Base-by-base conservation (phyloP, 2,329 filamentous ascomycete genomes). In the Microdochium paspali region DNA sequence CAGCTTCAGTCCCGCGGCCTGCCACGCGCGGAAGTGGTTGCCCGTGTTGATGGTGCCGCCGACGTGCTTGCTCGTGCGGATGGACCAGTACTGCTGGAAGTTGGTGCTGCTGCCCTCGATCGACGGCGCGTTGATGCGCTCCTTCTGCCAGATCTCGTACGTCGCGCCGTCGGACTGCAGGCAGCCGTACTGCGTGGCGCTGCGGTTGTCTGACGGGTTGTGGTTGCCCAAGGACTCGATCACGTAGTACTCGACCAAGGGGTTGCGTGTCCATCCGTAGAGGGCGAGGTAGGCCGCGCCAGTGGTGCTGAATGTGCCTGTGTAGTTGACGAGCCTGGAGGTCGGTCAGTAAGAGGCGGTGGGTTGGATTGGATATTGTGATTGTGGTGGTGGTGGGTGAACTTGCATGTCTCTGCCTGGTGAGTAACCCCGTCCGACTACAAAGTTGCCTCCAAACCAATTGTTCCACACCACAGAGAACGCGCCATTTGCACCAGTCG, bases 41-140 rank as follows among this genome's bases (percentile, higher is more conserved):
- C 46, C 42, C 4, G 42, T 48, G 30, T 20, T 48, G 28, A 48
- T 44, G 23, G 42, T 48, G 12, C 46, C 42, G 26, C 46, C 46
- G 21, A 43, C 21, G 21, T 46, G 50, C 39, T 44, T 50, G 15
- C 13, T 32, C 35, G 46, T 49, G 20, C 50, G 50, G 26, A 74
- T 63, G 12, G 61, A 66, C 63, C 63, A 66, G 55, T 61, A 67
- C 58, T 67, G 65, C 55, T 62, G 52, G 54, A 67, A 66, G 53
- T 62, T 67, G 40, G 40, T 45, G 46, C 47, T 46, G 42, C 63
- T 66, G 45, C 64, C 64, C 51, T 66, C 59, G 46, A 67, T 66
- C 47, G 57, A 61, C 20, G 65, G 65, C 48, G 56, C 52, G 51
- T 66, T 66, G 49, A 52, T 50, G 35, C 48, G 48, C 28, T 46